Percentiles rank a stretch among this genome's conserved stretches.
Evolutionary conservation across 768 basidiomycete genomes (phyloP).

Genomic region (Agaricus sinodeliciosus): DNA sequence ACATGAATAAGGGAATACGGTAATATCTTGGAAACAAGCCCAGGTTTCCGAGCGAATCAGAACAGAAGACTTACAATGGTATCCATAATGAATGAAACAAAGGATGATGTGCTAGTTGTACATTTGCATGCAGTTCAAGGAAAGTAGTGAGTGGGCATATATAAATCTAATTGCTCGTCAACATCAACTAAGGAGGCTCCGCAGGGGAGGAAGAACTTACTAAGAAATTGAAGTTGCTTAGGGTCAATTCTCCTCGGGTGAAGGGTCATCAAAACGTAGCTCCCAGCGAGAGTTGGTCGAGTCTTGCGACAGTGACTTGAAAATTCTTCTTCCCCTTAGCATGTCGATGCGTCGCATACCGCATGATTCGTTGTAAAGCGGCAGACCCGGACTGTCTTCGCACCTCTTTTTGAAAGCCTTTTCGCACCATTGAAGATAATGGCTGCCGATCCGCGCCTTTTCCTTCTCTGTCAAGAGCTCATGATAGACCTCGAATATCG

Average conservation of each 20-base stretch:
- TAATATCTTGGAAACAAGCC: neutral
- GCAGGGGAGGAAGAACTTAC: slow-evolving; percentile 1
- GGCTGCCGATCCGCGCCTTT: slow-evolving; percentile 17
- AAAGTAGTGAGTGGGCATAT: slow-evolving; percentile 4
- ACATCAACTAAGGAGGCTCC: neutral
- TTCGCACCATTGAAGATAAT: slow-evolving; percentile 29
- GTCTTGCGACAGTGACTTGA: slow-evolving; percentile 39
- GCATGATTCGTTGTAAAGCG: slow-evolving; percentile 32
- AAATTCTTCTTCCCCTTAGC: slow-evolving; percentile 44
- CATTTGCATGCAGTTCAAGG: slow-evolving; percentile 3
- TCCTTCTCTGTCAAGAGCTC: slow-evolving; percentile 40
- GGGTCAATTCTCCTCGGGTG: neutral
- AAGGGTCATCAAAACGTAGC: slow-evolving; percentile 10
- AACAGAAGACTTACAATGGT: neutral
- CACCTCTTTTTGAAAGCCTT: slow-evolving; percentile 42
- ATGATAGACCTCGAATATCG: slow-evolving; percentile 45
- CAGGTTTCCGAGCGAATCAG: neutral
- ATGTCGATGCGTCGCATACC: slow-evolving; percentile 55
- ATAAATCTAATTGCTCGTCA: neutral
- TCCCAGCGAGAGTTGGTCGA: slow-evolving; percentile 8
- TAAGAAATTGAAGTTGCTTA: slow-evolving; percentile 3
- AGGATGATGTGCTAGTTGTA: neutral
- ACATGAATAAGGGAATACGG: neutral
- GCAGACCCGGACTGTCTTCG: slow-evolving; percentile 32
- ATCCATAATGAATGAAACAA: neutral